A percentile compares a stretch with the other conserved stretches of the same genome.
These are phyloP conservation scores for Neurospora sp. DNA, from an alignment of 495 filamentous ascomycete genomes.

Conservation along the genomic window DNA sequence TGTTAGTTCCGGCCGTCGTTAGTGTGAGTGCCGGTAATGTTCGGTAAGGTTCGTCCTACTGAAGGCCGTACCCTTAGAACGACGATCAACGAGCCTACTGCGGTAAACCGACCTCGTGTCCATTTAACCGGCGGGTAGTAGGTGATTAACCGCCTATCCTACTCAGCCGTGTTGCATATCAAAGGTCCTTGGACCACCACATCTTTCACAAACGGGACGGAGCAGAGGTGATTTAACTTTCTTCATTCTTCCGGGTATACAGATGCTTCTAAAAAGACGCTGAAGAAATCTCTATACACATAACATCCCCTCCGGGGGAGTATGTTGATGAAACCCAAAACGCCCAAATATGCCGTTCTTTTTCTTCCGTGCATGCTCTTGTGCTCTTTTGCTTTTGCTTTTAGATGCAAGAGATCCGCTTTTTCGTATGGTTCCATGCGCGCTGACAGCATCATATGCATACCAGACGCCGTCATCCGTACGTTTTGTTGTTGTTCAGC, in stretches of 20 bases:
- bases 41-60: not conserved
- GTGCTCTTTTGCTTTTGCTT: not conserved
- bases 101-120: not conserved
- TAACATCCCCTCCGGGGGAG: not conserved
- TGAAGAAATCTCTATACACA: not conserved
- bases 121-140: not conserved
- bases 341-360: not conserved
- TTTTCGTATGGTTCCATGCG: not conserved
- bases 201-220: not conserved
- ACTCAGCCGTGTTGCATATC: not conserved
- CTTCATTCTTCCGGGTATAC: not conserved
- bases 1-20: not conserved
- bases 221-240: not conserved
- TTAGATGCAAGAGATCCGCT: not conserved
- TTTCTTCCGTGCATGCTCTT: not conserved
- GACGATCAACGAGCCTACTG: not conserved
- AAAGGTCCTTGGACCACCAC: not conserved
- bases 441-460: not conserved
- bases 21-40: not conserved
- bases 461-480: not conserved
- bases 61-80: too few species aligned
- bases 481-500: not conserved
- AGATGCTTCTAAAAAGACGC: not conserved
- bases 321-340: not conserved
- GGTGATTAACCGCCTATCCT: not conserved